A percentile compares a stretch with the other conserved stretches of the same genome.
These are phyloP conservation scores for Pythium scleroteichum DNA, from an alignment of 352 stramenopile genomes.

Conservation along the genomic window DNA sequence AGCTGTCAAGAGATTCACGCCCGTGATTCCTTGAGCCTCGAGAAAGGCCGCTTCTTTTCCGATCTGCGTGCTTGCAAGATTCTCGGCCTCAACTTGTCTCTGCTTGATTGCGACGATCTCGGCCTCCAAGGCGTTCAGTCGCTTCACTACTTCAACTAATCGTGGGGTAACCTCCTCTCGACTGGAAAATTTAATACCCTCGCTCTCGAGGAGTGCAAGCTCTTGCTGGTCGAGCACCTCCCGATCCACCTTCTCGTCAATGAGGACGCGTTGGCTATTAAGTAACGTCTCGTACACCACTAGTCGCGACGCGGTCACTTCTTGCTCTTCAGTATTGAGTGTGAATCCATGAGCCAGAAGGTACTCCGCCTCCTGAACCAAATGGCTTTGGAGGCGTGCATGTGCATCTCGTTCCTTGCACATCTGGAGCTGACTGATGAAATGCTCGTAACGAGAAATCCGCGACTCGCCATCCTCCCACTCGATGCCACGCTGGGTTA, in stretches of 20 bases:
- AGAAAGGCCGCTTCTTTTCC: constrained; percentile 6
- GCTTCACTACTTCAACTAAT: constrained; percentile 25
- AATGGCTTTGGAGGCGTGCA: too few relatives aligned
- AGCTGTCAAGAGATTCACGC: not conserved
- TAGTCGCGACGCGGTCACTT: constrained; percentile 29
- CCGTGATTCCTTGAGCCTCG: not conserved
- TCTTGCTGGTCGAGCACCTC: constrained; percentile 41
- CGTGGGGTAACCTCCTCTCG: constrained; percentile 27
- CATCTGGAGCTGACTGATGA: not conserved
- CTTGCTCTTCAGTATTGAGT: constrained; percentile 4
- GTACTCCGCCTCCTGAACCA: constrained; percentile 21
- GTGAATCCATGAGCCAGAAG: constrained; percentile 4
- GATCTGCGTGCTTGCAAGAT: not conserved
- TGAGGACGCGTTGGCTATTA: constrained; percentile 41
- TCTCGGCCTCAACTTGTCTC: not conserved
- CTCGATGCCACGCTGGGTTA: constrained; percentile 2
- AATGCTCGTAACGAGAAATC: constrained; percentile 1
- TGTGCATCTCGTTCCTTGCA: not conserved
- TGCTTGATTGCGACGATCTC: not conserved
- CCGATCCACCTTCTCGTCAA: constrained; percentile 62
- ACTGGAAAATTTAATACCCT: constrained; percentile 28
- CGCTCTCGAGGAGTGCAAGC: constrained; percentile 31
- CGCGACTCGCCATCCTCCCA: constrained; percentile 11
- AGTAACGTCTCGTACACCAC: constrained; percentile 48
- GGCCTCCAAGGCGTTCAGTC: not conserved